Percentiles rank a stretch among this genome's conserved stretches.
These are phyloP conservation scores for Chamaecyparis obtusa DNA, from an alignment of 75 land plant species.

Conservation along the genomic window DNA sequence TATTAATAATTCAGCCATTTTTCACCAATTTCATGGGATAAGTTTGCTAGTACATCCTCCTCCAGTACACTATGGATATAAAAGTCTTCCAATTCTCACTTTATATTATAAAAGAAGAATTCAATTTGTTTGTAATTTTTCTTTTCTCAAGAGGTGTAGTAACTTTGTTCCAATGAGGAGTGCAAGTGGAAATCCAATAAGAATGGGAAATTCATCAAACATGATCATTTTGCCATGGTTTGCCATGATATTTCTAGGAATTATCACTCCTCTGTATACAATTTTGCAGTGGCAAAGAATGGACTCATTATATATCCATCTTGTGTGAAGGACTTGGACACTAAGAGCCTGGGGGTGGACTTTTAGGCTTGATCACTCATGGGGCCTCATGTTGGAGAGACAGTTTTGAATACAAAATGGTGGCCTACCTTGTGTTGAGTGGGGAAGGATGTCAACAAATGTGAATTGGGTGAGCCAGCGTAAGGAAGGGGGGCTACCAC, in stretches of 20 bases:
- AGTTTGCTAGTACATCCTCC: neutral
- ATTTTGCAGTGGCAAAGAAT: conserved; percentile 64
- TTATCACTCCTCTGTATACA: conserved; percentile 45
- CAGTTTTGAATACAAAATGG: too few relatives aligned
- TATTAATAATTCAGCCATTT: neutral
- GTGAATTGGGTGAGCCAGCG: too few relatives aligned
- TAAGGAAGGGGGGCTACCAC: too few relatives aligned
- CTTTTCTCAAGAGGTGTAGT: neutral
- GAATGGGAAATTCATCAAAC: conserved; percentile 13
- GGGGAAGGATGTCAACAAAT: too few relatives aligned
- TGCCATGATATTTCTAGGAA: conserved; percentile 41
- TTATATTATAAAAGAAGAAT: neutral
- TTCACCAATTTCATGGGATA: conserved; percentile 11
- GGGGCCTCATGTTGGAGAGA: too few relatives aligned
- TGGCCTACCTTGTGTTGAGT: too few relatives aligned
- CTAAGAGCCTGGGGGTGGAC: conserved; percentile 29
- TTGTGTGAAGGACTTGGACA: conserved; percentile 60
- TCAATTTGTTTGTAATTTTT: conserved; percentile 4
- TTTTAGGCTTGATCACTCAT: conserved; percentile 73
- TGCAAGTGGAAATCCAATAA: neutral
- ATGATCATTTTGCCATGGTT: conserved; percentile 41
- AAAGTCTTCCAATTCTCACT: neutral
- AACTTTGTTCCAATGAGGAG: neutral
- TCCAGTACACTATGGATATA: neutral
- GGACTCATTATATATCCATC: conserved; percentile 84